Percentiles rank a stretch among this genome's conserved stretches.
phyloP scores from a whole-genome alignment of 2,329 filamentous ascomycete genomes.

The Calycina herbarum region DNA sequence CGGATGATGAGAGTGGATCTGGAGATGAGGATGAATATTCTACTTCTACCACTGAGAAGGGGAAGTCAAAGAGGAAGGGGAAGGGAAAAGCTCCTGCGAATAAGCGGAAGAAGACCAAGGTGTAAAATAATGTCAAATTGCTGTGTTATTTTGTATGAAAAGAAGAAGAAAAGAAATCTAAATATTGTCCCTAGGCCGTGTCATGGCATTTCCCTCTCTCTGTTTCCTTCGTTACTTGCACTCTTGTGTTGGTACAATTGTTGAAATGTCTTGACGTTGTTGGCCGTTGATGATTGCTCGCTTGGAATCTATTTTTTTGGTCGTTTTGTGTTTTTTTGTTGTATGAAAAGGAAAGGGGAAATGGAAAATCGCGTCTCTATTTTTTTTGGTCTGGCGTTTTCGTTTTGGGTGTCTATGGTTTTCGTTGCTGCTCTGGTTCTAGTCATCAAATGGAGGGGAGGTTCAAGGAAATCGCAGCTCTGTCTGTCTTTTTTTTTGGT shows the following conservation, averaged over 20 bases:
- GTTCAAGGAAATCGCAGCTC: no score
- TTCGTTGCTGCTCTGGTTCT: neutral
- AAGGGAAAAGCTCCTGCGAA: slow-evolving; percentile 15
- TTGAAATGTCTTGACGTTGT: neutral
- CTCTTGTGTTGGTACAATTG: neutral
- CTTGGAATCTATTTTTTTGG: no score
- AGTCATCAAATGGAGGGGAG: no score
- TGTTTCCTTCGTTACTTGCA: neutral
- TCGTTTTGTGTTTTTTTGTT: neutral
- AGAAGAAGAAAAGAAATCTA: neutral
- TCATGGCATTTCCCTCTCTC: neutral
- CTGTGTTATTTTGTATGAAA: neutral
- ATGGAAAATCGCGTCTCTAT: neutral
- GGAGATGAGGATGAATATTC: slow-evolving; percentile 17
- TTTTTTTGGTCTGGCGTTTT: neutral
- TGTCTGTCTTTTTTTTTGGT: neutral
- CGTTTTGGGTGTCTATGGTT: neutral
- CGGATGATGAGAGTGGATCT: slow-evolving; percentile 20
- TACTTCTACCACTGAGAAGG: slow-evolving; percentile 5
- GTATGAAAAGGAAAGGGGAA: neutral
- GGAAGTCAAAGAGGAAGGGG: slow-evolving; percentile 13
- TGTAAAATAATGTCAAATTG: neutral
- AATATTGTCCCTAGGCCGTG: neutral
- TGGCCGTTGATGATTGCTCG: neutral
- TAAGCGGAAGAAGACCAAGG: slow-evolving; percentile 16